Evolutionary conservation across 495 filamentous ascomycete species (phyloP).

Genomic region (Aspergillus indologenus): DNA sequence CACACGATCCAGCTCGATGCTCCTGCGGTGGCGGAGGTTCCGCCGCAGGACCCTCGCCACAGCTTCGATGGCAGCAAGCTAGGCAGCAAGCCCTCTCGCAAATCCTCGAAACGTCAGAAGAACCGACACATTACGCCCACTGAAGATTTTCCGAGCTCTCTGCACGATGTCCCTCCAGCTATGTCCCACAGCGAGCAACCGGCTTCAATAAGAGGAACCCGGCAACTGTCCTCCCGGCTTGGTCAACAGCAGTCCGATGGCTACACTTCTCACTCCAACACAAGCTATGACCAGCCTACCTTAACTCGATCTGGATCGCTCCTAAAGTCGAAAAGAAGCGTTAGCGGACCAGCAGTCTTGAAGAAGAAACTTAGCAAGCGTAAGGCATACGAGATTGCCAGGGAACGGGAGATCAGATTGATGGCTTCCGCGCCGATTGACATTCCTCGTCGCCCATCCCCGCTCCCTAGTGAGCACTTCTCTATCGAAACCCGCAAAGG

Average conservation of each 20-base stretch:
- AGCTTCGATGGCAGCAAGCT: slow-evolving; percentile 20
- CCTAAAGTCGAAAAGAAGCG: slow-evolving; percentile 58
- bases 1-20: slow-evolving; percentile 45
- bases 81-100: slow-evolving; percentile 42
- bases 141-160: slow-evolving; percentile 27
- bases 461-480: slow-evolving; percentile 37
- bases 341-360: slow-evolving; percentile 49
- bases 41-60: slow-evolving; percentile 27
- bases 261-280: slow-evolving; percentile 40
- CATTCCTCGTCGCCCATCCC: slow-evolving; percentile 57
- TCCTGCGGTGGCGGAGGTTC: slow-evolving; percentile 30
- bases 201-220: slow-evolving; percentile 19
- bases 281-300: slow-evolving; percentile 40
- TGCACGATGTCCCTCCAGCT: slow-evolving; percentile 23
- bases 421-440: slow-evolving; percentile 67
- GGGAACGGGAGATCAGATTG: slow-evolving; percentile 83
- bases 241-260: slow-evolving; percentile 39
- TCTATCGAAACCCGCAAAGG: slow-evolving; percentile 64
- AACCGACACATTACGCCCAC: slow-evolving; percentile 32
- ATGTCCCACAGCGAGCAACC: slow-evolving; percentile 22
- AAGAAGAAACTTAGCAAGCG: slow-evolving; percentile 76
- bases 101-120: slow-evolving; percentile 39
- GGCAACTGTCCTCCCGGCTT: slow-evolving; percentile 24
- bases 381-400: slow-evolving; percentile 65
- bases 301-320: slow-evolving; percentile 58